A percentile compares a stretch with the other conserved stretches of the same genome.
These are phyloP conservation scores for Porogramme epimiltina DNA, from an alignment of 1,284 basidiomycete genomes.

Conservation along the genomic window DNA sequence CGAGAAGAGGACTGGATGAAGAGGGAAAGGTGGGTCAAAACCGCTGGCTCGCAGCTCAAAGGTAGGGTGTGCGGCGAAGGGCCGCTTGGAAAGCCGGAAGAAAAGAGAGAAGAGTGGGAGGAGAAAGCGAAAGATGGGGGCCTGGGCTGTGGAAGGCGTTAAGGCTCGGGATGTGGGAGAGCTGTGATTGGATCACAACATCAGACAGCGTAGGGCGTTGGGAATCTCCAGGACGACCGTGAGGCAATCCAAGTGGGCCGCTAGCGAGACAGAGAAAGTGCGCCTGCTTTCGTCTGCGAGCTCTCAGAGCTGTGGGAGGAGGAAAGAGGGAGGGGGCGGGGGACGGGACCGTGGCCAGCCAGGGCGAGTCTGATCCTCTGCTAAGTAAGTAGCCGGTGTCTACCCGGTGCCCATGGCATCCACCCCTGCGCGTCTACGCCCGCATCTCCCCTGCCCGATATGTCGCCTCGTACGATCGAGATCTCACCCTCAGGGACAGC, in stretches of 20 bases:
- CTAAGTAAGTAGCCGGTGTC: background rate
- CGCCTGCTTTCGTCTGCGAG: constrained; percentile 2
- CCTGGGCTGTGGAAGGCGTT: constrained; percentile 9
- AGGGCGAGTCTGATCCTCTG: background rate
- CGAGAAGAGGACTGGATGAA: constrained; percentile 13
- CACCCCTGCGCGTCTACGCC: constrained; percentile 1
- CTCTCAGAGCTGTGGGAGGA: background rate
- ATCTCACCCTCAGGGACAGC: background rate
- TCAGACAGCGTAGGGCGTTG: constrained; percentile 23
- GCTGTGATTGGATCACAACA: constrained; percentile 25
- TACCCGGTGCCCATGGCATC: constrained; percentile 21
- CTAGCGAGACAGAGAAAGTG: constrained; percentile 17
- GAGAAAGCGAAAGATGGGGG: constrained; percentile 8
- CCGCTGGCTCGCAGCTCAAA: constrained; percentile 29
- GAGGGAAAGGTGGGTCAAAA: constrained; percentile 14
- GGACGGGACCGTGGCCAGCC: background rate
- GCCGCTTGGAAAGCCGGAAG: constrained; percentile 4
- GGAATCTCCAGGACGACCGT: constrained; percentile 38
- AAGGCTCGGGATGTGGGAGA: constrained; percentile 1
- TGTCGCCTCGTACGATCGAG: no score
- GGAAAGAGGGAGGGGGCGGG: constrained; percentile 6
- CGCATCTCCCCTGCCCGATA: background rate
- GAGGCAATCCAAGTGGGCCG: constrained; percentile 21
- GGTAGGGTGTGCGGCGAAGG: constrained; percentile 4
- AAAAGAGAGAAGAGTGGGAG: constrained; percentile 7